Evolutionary conservation across 2,329 filamentous ascomycete species (phyloP), one percentile per base, ranked within the genome.

Genomic region (Ophioceras dolichostomum): DNA sequence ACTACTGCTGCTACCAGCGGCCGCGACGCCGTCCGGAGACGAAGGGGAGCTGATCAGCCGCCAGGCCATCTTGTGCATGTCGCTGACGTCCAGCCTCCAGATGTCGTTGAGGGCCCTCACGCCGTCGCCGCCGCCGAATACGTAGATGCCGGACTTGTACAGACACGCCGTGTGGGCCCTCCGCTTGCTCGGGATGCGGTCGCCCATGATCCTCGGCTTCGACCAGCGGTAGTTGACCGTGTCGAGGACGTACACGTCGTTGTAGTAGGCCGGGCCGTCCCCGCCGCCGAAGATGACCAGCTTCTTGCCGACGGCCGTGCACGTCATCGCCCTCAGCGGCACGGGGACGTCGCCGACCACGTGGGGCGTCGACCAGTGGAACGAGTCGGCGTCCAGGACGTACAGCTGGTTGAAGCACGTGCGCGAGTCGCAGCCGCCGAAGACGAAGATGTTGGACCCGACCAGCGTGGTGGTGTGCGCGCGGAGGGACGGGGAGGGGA

Each of bases 101-200:
- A 83, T 75, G 47, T 83, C 78, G 50, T 82, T 82, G 39, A 83
- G 62, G 5, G 78, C 78, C 33, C 75, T 65, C n/a, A 79, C 73
- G 32, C 78, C 78, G 50, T 83, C 78, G 29, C 78, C 78, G 34
- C 78, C 78, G 21, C 78, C 78, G 51, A 83, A 83, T n/a, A 83
- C 62, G 51, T 81, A 82, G 45, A 83, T 74, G 20, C 78, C 77
- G 46, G 75, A 80, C 54, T 78, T 77, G 58, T 82, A 79, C 16
- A 82, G 58, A 46, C 78, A 82, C n/a, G 78, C 76, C 3, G 78
- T 82, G 52, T 83, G 78, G 4, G 78, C 78, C 36, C 78, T 63
- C 17, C 78, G 65, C 45, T 74, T 73, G 39, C 71, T 76, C 1
- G 78, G 78, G 18, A 64, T 53, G 39, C 61, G 62, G 43, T 77